Evolutionary conservation across 2,329 filamentous ascomycete species (phyloP).

Genomic region (Xylaria sp.): DNA sequence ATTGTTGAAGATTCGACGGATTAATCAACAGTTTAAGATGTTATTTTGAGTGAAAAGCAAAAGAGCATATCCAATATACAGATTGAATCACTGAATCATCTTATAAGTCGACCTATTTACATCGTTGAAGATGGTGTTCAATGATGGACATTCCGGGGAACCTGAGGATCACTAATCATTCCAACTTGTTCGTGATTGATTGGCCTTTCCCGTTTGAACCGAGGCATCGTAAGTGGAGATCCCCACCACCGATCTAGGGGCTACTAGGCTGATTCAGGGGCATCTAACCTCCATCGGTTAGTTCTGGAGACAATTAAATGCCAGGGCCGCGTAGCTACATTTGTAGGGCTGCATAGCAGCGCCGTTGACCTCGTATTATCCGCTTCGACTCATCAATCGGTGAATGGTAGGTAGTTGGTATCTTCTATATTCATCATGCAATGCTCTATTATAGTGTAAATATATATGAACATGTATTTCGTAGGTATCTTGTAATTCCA

Average conservation of each 20-base stretch:
- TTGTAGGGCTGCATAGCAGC: too few species aligned
- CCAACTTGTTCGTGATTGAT: neutral
- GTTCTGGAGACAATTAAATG: neutral
- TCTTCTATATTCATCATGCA: too few species aligned
- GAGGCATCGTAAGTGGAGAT: neutral
- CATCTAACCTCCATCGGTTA: neutral
- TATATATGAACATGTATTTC: too few species aligned
- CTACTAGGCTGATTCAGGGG: neutral
- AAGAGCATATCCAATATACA: neutral
- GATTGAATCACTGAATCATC: neutral
- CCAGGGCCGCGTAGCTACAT: too few species aligned
- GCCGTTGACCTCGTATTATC: too few species aligned
- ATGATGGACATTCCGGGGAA: neutral
- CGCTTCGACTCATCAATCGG: too few species aligned
- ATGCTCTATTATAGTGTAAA: too few species aligned
- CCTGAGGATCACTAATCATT: neutral
- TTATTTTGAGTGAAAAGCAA: neutral
- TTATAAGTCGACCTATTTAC: neutral
- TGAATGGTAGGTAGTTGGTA: too few species aligned
- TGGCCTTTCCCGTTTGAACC: neutral
- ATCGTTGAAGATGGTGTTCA: neutral
- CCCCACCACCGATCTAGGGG: neutral
- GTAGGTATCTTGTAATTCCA: too few species aligned
- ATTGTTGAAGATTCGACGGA: constrained; percentile 5
- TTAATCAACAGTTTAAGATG: neutral